Conservation (phyloP, 331 rosid species). For the Quercus lobata region DNA sequence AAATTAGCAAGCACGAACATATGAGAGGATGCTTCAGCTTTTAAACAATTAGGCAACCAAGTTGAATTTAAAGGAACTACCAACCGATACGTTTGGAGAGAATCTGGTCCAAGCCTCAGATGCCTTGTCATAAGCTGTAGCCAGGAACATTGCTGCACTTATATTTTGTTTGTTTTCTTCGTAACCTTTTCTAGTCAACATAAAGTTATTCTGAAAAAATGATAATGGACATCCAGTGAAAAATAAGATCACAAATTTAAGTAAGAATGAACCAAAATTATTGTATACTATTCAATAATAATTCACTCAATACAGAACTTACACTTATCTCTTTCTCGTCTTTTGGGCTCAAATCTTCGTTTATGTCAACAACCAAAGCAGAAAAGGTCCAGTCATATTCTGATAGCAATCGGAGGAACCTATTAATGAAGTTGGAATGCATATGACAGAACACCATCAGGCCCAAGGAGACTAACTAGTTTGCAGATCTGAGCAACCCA, state of each 20-base stretch:
- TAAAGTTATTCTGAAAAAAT: slow-evolving; percentile 67
- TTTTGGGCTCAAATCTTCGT: slow-evolving; percentile 47
- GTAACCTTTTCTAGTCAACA: slow-evolving; percentile 51
- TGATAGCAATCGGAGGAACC: slow-evolving; percentile 76
- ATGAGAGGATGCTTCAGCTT: background rate
- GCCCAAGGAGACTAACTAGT: slow-evolving; percentile 8
- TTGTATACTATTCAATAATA: background rate
- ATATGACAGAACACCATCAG: slow-evolving; percentile 10
- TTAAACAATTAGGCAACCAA: background rate
- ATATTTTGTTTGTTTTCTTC: slow-evolving; percentile 42
- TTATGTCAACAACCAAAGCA: slow-evolving; percentile 79
- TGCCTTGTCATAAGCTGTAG: slow-evolving; percentile 72
- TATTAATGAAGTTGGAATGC: slow-evolving; percentile 28
- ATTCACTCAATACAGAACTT: slow-evolving; percentile 35
- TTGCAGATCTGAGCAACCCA: background rate
- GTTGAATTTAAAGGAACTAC: slow-evolving; percentile 26
- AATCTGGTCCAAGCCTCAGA: slow-evolving; percentile 89
- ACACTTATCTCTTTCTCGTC: slow-evolving; percentile 74
- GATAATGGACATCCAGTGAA: background rate
- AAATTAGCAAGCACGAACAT: background rate
- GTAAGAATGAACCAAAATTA: slow-evolving; percentile 9
- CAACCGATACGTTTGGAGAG: slow-evolving; percentile 64
- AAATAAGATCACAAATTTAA: slow-evolving; percentile 14
- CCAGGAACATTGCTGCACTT: slow-evolving; percentile 68
- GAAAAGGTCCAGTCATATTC: slow-evolving; percentile 87